Percentiles rank a stretch among this genome's conserved stretches.
Evolutionary conservation across 2,329 filamentous ascomycete species (phyloP).

Genomic region (Trichoderma polysporum): DNA sequence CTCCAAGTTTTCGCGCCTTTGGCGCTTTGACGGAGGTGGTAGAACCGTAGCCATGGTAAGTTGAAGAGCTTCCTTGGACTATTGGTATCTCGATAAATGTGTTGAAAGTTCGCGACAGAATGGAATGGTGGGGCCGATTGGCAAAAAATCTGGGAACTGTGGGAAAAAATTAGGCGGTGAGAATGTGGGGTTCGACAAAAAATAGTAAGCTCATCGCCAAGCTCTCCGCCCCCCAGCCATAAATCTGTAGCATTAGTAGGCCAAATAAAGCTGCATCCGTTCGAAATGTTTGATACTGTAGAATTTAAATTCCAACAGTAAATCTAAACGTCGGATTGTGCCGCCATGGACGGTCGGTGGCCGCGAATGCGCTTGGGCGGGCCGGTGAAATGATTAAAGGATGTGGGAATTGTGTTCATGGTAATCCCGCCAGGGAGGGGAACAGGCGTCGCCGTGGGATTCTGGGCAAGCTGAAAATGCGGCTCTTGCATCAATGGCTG

Average conservation of each 20-base stretch:
- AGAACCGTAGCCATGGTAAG: conserved; percentile 71
- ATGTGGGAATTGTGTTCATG: conserved; percentile 16
- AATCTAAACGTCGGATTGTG: conserved; percentile 11
- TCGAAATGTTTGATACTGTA: neutral
- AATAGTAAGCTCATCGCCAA: conserved; percentile 6
- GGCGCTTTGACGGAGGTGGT: conserved; percentile 85
- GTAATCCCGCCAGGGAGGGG: conserved; percentile 31
- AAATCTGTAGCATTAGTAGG: neutral
- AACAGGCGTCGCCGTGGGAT: conserved; percentile 29
- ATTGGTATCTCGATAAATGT: conserved; percentile 8
- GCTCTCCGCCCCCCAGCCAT: neutral
- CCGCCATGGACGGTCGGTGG: conserved; percentile 25
- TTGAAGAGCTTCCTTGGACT: conserved; percentile 2
- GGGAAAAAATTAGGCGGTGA: conserved; percentile 32
- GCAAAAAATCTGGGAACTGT: conserved; percentile 26
- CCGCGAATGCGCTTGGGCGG: conserved; percentile 34
- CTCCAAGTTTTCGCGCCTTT: conserved; percentile 72
- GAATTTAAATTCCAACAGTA: neutral
- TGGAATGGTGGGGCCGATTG: conserved; percentile 19
- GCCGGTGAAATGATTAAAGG: conserved; percentile 33
- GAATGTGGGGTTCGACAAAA: conserved; percentile 19
- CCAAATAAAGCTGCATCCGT: conserved; percentile 4
- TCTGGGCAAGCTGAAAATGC: conserved; percentile 31
- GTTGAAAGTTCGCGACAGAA: conserved; percentile 23
- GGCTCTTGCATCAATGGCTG: conserved; percentile 33